Evolutionary conservation across 1,284 basidiomycete genomes (phyloP), one percentile per base, ranked within the genome.

Genomic region (Tetrapyrgos nigripes): DNA sequence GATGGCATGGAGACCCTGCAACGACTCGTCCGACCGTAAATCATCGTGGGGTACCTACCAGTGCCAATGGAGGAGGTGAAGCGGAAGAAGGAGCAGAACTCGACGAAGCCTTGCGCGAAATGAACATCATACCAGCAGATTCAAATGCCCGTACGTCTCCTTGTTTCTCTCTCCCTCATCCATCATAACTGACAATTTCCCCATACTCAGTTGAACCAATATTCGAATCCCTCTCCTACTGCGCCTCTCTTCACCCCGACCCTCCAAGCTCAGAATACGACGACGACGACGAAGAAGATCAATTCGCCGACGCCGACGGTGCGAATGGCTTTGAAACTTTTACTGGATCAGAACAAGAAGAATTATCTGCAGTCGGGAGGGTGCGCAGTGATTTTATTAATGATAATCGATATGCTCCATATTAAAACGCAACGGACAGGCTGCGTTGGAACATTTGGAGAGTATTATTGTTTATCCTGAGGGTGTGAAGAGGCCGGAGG

Each of bases 331-430:
- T 90, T 66, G 86, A 90, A 62, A 78, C 80, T 1, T 87, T 91
- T 70, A 78, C 73, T 24, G 89, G 87, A 31, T 80, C 80, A 50
- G 84, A 83, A 55, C 82, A 78, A 17, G 80, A 91, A 66, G 90
- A 93, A 71, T 82, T 92, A 62, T 91, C 86, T 70, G 89, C 91
- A 76, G 88, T 89, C 65, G 95, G 95, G 79, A 90, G 92, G 91
- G 94, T 97, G 89, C 94, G 94, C 88, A 91, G 87, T 75, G 87
- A 93, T 90, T 93, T 92, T 75, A 75, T 86, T 76, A 89, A 88
- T 79, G 79, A 88, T 79, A 85, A 80, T 70, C 89, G 95, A 75
- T 96, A 82, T 76, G 79, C 85, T 61, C 95, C 95, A 62, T 97
- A 97, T 84, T 97, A 91, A 87, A 82, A 60, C 57, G 65, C 68